These are phyloP conservation scores for Colletotrichum sp. DNA, from an alignment of 2,329 filamentous ascomycete genomes.

Conservation along the genomic window DNA sequence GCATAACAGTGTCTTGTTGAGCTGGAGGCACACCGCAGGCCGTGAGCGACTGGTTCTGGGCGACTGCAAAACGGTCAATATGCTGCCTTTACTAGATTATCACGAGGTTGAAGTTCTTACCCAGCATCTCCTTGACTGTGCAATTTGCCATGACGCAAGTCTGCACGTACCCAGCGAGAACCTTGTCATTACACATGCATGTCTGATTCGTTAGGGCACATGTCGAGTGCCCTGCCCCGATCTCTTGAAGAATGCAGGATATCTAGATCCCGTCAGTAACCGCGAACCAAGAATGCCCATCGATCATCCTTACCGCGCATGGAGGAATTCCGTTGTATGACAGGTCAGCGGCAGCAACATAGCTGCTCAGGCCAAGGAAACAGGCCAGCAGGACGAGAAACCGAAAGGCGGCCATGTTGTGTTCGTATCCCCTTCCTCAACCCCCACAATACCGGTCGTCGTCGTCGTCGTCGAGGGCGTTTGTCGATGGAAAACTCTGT, in stretches of 20 bases:
- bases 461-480: not conserved
- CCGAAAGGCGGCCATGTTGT: not conserved
- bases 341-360: not conserved
- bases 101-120: not conserved
- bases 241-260: slow-evolving; percentile 4
- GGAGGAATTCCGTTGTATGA: not conserved
- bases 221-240: not conserved
- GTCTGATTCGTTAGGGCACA: slow-evolving; percentile 3
- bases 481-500: not conserved
- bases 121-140: slow-evolving; percentile 11
- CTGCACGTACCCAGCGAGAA: not conserved
- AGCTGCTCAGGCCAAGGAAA: not conserved
- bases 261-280: not conserved
- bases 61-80: not conserved
- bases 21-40: slow-evolving; percentile 2
- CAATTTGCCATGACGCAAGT: slow-evolving; percentile 4
- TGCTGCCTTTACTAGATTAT: not conserved
- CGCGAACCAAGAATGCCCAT: not conserved
- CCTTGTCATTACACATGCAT: slow-evolving; percentile 11
- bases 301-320: not conserved
- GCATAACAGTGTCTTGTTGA: not conserved
- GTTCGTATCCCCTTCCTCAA: not conserved
- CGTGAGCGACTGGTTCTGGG: not conserved
- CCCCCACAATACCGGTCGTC: not conserved
- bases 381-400: slow-evolving; percentile 1